Evolutionary conservation across 495 filamentous ascomycete species (phyloP), one percentile per base, ranked within the genome.

Genomic region (Lophium mytilinum): DNA sequence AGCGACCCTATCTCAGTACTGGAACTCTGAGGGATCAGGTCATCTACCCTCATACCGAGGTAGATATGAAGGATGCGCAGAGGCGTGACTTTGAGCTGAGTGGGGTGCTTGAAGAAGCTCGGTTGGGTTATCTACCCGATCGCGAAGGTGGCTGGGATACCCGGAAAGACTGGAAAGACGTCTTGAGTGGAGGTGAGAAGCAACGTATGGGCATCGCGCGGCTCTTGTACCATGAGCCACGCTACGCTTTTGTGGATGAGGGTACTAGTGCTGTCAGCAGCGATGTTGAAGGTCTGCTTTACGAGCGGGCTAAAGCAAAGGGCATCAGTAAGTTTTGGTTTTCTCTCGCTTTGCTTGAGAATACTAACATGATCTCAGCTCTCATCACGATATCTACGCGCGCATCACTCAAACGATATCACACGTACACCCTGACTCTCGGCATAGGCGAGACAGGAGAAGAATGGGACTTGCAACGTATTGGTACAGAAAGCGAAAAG

Each of bases 21-120:
- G 94, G 94, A n/a, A 99, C 94, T 4, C 77, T 99, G 8, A 82
- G 92, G 8, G 94, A 99, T 60, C 94, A 99, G 70, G 90, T 99
- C 56, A 96, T 96, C 70, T 99, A 99, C 59, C 94, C 94, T 1
- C 91, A 97, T 62, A 90, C 86, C 10, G 92, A 90, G 68, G 78
- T 91, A 18, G 94, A 97, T 58, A 96, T 97, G 93, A 85, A 83
- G 10, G 87, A 89, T 36, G 83, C 82, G 42, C 83, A 85, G 5
- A 81, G 86, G 57, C 78, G 75, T 14, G 94, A 99, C 64, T 70
- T 79, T 15, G 82, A 88, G 45, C 76, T 99, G 12, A 80, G 83
- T 63, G 74, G 75, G 34, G 81, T 93, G 4, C 78, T 99, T 6
- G 88, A 95, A 49, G 84, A 85, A 24, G 93, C 90, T 0, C 79